Evolutionary conservation across 495 filamentous ascomycete species (phyloP), one percentile per base, ranked within the genome.

Genomic region (Penicillium cinerascens): DNA sequence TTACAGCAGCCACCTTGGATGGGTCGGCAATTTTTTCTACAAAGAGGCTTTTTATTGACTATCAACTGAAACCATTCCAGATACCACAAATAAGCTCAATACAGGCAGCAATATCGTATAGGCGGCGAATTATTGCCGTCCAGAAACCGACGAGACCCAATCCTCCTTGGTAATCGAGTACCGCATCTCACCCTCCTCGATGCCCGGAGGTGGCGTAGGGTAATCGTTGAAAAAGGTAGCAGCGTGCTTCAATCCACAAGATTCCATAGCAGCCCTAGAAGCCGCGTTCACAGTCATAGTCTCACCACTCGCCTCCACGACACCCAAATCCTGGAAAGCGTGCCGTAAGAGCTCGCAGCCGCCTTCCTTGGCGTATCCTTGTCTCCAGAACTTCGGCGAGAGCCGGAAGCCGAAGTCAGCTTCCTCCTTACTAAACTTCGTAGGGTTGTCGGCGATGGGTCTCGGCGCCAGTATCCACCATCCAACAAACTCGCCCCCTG

Each of bases 111-210:
- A n/a, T n/a, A n/a, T n/a, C n/a, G 3, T 26, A 26, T 7, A 26
- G 25, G 25, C 25, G 7, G 25, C 25, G 7, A 26, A 7, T 26
- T 26, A 26, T 7, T 26, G 25, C 3, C 4, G 4, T 26, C 25
- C 25, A 7, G 25, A 26, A 26, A 7, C 7, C 11, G 5, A 25
- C 22, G 21, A 15, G 22, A 33, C 4, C 56, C 56, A 59, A 18
- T 59, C 51, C 25, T 44, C 47, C 47, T 43, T 47, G 4, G 41
- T 51, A 42, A 59, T 54, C 18, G 23, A 16, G 47, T 59, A 59
- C 26, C 56, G 41, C 23, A 59, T 50, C 39, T 59, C 56, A 4
- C 56, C 56, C 40, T 59, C 56, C 20, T 59, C 56, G 43, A 59
- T 59, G 0, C 56, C 56, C 1, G 46, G 51, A 11, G 56, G 56